Evolutionary conservation across 768 basidiomycete genomes (phyloP).

Genomic region (Leucocoprinus birnbaumii): DNA sequence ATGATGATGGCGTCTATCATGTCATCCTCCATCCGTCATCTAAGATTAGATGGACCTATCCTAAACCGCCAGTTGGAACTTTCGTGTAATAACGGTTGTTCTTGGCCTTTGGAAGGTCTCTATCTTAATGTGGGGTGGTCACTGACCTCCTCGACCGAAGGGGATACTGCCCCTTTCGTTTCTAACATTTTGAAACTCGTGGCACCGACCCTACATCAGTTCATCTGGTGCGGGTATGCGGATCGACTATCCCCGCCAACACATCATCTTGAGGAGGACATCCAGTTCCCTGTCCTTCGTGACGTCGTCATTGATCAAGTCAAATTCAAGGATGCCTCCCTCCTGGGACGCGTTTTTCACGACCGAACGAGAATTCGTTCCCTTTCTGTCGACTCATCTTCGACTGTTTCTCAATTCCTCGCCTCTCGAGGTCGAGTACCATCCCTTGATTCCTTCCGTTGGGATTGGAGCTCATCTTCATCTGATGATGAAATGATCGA

Average conservation of each 20-base stretch:
- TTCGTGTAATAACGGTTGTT: background rate
- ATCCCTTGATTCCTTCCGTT: conserved; percentile 20
- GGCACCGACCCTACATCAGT: conserved; percentile 17
- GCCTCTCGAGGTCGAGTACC: conserved; percentile 18
- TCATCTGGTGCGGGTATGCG: conserved; percentile 18
- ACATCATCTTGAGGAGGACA: background rate
- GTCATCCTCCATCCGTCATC: conserved; percentile 18
- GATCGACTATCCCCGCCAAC: conserved; percentile 5
- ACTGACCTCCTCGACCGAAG: background rate
- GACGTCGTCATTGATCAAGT: conserved; percentile 17
- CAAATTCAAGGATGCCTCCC: conserved; percentile 1
- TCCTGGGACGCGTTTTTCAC: conserved; percentile 14
- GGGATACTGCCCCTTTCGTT: conserved; percentile 5
- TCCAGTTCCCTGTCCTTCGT: conserved; percentile 19
- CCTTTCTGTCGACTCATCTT: conserved; percentile 13
- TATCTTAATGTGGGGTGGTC: conserved; percentile 14
- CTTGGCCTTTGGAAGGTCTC: conserved; percentile 16
- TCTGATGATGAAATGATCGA: conserved; percentile 15
- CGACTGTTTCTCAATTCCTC: conserved; percentile 1
- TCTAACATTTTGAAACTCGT: conserved; percentile 9
- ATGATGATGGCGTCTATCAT: conserved; percentile 16
- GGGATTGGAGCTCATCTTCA: conserved; percentile 9
- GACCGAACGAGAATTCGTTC: conserved; percentile 4
- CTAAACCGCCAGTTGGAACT: background rate
- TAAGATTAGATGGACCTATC: conserved; percentile 19